Evolutionary conservation across 176 grass and related monocot species (phyloP).

Genomic region (Oryza officinalis): DNA sequence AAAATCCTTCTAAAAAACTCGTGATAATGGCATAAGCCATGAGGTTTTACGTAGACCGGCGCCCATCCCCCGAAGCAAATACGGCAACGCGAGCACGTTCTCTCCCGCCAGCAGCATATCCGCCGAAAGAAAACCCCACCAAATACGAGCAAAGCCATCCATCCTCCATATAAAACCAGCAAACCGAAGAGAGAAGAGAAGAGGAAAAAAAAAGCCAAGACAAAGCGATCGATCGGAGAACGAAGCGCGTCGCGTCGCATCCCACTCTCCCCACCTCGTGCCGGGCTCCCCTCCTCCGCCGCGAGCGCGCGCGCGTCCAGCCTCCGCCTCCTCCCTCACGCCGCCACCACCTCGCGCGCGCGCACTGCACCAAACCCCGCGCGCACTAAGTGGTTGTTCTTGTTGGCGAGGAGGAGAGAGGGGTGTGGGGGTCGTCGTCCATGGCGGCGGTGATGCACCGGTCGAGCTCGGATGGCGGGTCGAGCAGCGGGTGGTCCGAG

Average conservation of each 20-base stretch:
- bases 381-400: neutral
- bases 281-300: neutral
- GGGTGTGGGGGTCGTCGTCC: neutral
- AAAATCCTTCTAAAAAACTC: no score
- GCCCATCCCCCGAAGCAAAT: neutral
- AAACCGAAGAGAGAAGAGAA: neutral
- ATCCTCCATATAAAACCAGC: slow-evolving; percentile 23
- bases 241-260: slow-evolving; percentile 11
- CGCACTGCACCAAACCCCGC: neutral
- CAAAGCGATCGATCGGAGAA: neutral
- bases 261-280: neutral
- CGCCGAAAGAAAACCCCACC: neutral
- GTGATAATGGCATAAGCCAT: neutral
- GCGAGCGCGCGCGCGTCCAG: neutral
- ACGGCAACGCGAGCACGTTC: neutral
- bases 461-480: slow-evolving; percentile 84
- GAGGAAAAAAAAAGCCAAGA: neutral
- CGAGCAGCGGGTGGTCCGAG: slow-evolving; percentile 87
- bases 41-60: neutral
- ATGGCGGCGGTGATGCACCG: slow-evolving; percentile 61
- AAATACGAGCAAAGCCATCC: no score
- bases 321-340: slow-evolving; percentile 8
- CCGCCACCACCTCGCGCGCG: neutral
- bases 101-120: neutral
- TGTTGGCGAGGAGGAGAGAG: neutral